Evolutionary conservation across 2,329 filamentous ascomycete species (phyloP), one percentile per base, ranked within the genome.

Genomic region (Neobulgaria alba): DNA sequence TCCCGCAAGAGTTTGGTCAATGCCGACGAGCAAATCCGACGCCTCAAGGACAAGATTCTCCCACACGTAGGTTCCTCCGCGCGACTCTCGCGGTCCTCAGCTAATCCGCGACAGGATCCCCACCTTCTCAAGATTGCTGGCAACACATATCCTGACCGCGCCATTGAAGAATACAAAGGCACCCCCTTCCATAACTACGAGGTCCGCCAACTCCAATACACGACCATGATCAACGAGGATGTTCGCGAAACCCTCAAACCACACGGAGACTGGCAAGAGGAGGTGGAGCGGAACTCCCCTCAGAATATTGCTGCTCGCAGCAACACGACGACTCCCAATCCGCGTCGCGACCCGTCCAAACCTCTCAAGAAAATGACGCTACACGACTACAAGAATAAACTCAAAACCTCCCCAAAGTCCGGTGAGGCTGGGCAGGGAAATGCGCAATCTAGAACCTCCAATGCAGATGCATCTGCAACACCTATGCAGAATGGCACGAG

Each of bases 171-270:
- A 36, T 52, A 57, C 35, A 37, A 45, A 19, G 48, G 49, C 19
- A 55, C 50, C 3, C 55, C 54, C 14, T 59, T 59, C 39, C 53
- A 55, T 7, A 39, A 45, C 15, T 47, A 49, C 32, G 58, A 61
- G 36, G 52, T 57, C 19, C 50, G 47, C 36, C 38, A 51, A 26
- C 39, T 58, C 16, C 56, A 60, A 33, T 58, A 60, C 33, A 54
- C 59, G 50, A 60, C 57, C 1, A 42, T 59, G 32, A 41, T 58
- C 3, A 49, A 48, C 12, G 41, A 50, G 19, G 23, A 26, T 26
- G 12, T 14, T 18, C 10, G 20, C 21, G 51, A 54, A 21, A 47
- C 55, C 16, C 51, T 48, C 9, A 38, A 41, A 14, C 48, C 55
- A 12, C 46, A 45, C 31, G 53, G 51, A 12, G 49, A 57, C 38